These are phyloP conservation scores for Apiospora malaysiana DNA, from an alignment of 2,329 filamentous ascomycete species.

Conservation along the genomic window DNA sequence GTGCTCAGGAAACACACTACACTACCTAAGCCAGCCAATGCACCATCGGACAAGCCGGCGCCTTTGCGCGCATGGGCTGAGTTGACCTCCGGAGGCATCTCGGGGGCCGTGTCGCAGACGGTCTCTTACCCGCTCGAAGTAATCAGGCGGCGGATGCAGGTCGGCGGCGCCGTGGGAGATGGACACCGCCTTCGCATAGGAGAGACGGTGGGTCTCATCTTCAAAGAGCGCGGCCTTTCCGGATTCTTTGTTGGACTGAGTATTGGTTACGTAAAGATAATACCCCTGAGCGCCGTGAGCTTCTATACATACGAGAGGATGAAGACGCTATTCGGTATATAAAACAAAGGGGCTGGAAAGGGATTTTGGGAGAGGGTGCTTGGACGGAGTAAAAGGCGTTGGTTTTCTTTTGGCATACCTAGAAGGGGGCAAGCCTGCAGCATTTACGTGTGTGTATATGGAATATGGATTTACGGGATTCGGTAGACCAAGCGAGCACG, in stretches of 20 bases:
- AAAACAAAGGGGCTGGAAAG: constrained; percentile 30
- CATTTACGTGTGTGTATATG: constrained; percentile 11
- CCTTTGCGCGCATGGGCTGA: constrained; percentile 87
- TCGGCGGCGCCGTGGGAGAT: constrained; percentile 91
- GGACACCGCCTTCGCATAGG: constrained; percentile 77
- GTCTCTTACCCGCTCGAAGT: constrained; percentile 94
- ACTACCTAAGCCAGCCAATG: constrained; percentile 64
- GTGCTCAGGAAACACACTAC: constrained; percentile 75
- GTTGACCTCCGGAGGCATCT: constrained; percentile 80
- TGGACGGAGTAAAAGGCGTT: constrained; percentile 2
- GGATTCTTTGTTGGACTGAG: constrained; percentile 94
- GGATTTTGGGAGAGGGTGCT: not conserved
- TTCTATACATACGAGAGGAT: constrained; percentile 71
- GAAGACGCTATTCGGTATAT: constrained; percentile 71
- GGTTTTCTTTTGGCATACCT: constrained; percentile 12
- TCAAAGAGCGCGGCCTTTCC: constrained; percentile 73
- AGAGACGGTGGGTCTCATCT: constrained; percentile 80
- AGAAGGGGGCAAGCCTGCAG: constrained; percentile 20
- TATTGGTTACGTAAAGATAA: constrained; percentile 93
- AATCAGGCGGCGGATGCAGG: constrained; percentile 91
- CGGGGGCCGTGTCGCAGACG: constrained; percentile 89
- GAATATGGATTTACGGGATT: not conserved
- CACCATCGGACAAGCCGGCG: constrained; percentile 65
- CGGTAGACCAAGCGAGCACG: constrained; percentile 1
- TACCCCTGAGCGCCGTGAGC: constrained; percentile 81